Evolutionary conservation across 768 basidiomycete genomes (phyloP), one percentile per base, ranked within the genome.

Genomic region (Lactarius sanguifluus): DNA sequence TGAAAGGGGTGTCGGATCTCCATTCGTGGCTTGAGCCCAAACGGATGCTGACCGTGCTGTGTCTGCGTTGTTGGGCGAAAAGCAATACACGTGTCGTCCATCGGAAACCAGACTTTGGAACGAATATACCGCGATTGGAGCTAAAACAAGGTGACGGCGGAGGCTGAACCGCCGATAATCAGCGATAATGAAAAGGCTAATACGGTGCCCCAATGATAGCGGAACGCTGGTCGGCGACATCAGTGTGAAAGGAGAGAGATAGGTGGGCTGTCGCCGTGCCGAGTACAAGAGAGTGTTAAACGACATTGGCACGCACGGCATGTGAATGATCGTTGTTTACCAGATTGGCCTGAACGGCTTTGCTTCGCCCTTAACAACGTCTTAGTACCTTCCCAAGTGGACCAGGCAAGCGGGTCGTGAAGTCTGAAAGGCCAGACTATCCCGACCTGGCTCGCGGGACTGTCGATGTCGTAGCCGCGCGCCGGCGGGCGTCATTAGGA

Each of bases 131-230:
- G 34, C 60, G 61, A 74, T 71, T 59, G 73, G 73, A 16, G 38
- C 25, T 15, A 40, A 74, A 64, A 12, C 36, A 9, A 75, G 6
- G 68, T 18, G 23, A 74, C 61, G 2, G 74, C 62, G 66, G 16
- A 20, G 15, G 70, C 74, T 36, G 74, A 75, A 74, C 20, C 9
- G 61, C 65, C 23, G 74, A 73, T 15, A 70, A 56, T 75, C 68
- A 23, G 65, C 70, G 23, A 75, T 62, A 59, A 75, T 68, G 34
- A 71, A 66, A 34, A 72, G 34, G 15, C 74, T 74, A 20, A 74
- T 55, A n/a, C 73, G 64, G 1, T 69, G 59, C 45, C 70, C 70
- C 61, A 71, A 74, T 18, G 60, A 7, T 36, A 71, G 66, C 16
- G 18, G 28, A 20, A 57, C 32, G 12, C 1, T 9, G 36, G 36